These are phyloP conservation scores for Baeospora myosura DNA, from an alignment of 1,284 basidiomycete species.

Conservation along the genomic window DNA sequence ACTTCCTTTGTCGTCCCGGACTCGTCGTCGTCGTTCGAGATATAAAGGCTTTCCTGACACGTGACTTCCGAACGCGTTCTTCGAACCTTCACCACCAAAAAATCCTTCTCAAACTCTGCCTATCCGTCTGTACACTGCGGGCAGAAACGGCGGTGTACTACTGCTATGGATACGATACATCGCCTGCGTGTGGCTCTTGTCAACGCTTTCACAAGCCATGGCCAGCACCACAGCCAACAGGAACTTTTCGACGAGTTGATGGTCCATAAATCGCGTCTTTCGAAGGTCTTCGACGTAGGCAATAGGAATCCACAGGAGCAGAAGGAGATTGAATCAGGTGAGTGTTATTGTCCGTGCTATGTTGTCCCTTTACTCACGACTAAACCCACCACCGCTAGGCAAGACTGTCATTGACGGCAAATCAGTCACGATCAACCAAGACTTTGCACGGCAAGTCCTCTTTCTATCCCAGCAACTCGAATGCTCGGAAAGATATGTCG, in stretches of 20 bases:
- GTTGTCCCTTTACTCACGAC: neutral
- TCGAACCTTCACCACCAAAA: too few species aligned
- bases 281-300: constrained; percentile 58
- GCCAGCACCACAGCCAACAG: constrained; percentile 49
- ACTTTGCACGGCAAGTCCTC: constrained; percentile 67
- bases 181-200: constrained; percentile 35
- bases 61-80: too few species aligned
- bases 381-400: constrained; percentile 32
- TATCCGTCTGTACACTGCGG: too few species aligned
- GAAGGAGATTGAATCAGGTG: constrained; percentile 67
- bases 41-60: too few species aligned
- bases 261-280: constrained; percentile 52
- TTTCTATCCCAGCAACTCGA: constrained; percentile 72
- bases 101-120: too few species aligned
- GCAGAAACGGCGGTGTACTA: too few species aligned
- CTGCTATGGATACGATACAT: constrained; percentile 36
- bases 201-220: constrained; percentile 31
- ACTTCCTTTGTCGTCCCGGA: too few species aligned
- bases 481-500: constrained; percentile 70
- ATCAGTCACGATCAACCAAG: constrained; percentile 57
- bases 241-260: constrained; percentile 71
- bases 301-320: constrained; percentile 55
- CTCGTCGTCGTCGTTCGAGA: too few species aligned
- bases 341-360: constrained; percentile 24
- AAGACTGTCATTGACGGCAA: constrained; percentile 53